A percentile compares a stretch with the other conserved stretches of the same genome.
Evolutionary conservation across 306 rosid genomes (phyloP).

Genomic region (Abrus precatorius): DNA sequence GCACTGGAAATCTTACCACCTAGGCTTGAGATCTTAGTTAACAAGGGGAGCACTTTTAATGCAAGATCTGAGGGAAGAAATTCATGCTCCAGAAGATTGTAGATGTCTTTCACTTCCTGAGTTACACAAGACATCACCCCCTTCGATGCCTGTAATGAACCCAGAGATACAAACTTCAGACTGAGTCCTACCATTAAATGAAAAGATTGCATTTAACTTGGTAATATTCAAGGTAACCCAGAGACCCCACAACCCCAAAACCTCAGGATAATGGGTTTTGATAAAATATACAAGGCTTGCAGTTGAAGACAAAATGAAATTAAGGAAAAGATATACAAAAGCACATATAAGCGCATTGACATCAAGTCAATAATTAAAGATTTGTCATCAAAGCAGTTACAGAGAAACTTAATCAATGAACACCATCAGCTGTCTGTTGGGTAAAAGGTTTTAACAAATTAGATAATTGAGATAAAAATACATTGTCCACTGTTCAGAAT

Average conservation of each 20-base stretch:
- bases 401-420: conserved; percentile 17
- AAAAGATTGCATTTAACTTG: neutral
- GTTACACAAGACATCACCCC: conserved; percentile 93
- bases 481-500: neutral
- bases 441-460: neutral
- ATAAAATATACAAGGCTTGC: neutral
- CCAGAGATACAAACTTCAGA: neutral
- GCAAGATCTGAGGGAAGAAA: conserved; percentile 89
- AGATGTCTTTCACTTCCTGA: conserved; percentile 96
- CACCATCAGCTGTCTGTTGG: neutral
- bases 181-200: neutral
- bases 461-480: conserved; percentile 12
- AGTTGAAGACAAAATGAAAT: neutral
- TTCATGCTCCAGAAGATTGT: conserved; percentile 88
- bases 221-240: neutral
- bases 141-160: conserved; percentile 68
- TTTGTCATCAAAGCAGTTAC: neutral
- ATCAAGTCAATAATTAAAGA: neutral
- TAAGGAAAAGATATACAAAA: neutral
- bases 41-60: conserved; percentile 73
- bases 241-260: neutral
- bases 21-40: conserved; percentile 74
- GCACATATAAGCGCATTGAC: neutral
- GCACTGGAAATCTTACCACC: conserved; percentile 94
- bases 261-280: neutral